Conservation (phyloP, 768 basidiomycete genomes). For the Amyloporia xantha region DNA sequence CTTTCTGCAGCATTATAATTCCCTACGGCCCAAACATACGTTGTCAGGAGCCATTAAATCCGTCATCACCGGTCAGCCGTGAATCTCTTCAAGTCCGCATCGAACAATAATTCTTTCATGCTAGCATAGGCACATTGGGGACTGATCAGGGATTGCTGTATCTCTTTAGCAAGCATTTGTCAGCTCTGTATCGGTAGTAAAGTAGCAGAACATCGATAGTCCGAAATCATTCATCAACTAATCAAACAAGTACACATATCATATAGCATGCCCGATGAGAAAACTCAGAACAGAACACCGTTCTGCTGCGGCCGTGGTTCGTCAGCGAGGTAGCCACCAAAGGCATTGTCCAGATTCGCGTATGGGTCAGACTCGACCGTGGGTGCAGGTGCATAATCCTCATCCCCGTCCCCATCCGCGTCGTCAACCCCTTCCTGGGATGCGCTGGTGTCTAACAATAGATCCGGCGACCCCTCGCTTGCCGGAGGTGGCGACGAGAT, state of each 20-base stretch:
- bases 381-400: constrained; percentile 27
- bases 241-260: not conserved
- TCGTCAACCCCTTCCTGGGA: constrained; percentile 15
- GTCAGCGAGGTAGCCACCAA: constrained; percentile 68
- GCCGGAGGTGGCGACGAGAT: not conserved
- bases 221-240: constrained; percentile 1
- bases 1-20: constrained; percentile 74
- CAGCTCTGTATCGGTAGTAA: constrained; percentile 13
- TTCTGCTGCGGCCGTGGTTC: constrained; percentile 62
- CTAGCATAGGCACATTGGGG: not conserved
- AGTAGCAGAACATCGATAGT: not conserved
- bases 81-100: not conserved
- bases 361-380: constrained; percentile 46
- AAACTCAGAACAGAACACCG: constrained; percentile 42
- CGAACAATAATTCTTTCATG: not conserved
- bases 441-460: constrained; percentile 10
- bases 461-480: constrained; percentile 5
- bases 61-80: constrained; percentile 5
- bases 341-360: constrained; percentile 72
- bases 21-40: constrained; percentile 50
- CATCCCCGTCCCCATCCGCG: constrained; percentile 34
- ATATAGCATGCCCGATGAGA: not conserved
- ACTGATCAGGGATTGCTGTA: not conserved
- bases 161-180: constrained; percentile 3
- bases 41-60: constrained; percentile 16